These are phyloP conservation scores for Trametes cubensis DNA, from an alignment of 768 basidiomycete species.

Conservation along the genomic window DNA sequence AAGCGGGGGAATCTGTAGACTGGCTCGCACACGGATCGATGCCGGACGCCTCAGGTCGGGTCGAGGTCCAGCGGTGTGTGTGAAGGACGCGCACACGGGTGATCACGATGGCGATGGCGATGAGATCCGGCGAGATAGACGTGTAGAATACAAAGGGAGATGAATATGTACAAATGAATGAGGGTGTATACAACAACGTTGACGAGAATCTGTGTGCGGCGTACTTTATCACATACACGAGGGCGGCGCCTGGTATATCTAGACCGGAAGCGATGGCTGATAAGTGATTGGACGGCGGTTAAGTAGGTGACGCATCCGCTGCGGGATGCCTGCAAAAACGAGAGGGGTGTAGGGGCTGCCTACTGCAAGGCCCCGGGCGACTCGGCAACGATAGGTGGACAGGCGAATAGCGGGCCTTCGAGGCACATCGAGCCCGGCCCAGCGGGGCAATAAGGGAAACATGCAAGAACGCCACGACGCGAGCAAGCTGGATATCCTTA, in stretches of 20 bases:
- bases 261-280: slow-evolving; percentile 1
- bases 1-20: slow-evolving; percentile 12
- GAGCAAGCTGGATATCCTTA: background rate
- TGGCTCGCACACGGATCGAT: background rate
- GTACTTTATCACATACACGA: slow-evolving; percentile 7
- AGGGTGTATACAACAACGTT: slow-evolving; percentile 3
- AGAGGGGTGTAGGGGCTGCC: background rate
- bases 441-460: slow-evolving; percentile 10
- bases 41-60: background rate
- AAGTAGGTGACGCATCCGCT: background rate
- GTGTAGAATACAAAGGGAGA: background rate
- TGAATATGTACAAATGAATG: slow-evolving; percentile 11
- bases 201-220: background rate
- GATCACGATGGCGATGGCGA: background rate
- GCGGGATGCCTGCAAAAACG: background rate
- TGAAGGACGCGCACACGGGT: background rate
- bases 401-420: slow-evolving; percentile 14
- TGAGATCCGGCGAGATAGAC: slow-evolving; percentile 17
- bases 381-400: slow-evolving; percentile 1
- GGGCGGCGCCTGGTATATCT: slow-evolving; percentile 4
- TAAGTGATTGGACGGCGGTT: background rate
- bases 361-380: slow-evolving; percentile 1
- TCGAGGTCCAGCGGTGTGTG: background rate
- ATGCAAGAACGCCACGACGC: background rate
- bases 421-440: slow-evolving; percentile 18